phyloP scores from a whole-genome alignment of 1,139 yeast genomes.

The Pneumocystis carinii region DNA sequence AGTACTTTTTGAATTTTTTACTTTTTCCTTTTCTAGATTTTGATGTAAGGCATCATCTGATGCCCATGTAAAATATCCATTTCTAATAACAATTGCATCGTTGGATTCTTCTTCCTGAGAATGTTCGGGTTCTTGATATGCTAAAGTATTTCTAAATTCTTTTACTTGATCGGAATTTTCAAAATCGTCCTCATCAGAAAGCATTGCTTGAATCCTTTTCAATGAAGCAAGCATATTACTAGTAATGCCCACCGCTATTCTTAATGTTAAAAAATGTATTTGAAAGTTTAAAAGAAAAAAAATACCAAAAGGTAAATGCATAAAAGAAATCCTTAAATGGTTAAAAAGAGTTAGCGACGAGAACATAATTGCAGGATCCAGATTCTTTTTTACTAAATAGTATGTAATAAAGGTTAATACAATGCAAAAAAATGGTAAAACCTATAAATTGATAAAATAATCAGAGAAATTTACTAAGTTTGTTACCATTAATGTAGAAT shows the following conservation, averaged over 20 bases:
- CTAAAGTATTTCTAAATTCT: background rate
- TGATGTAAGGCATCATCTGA: too few species aligned
- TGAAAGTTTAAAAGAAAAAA: background rate
- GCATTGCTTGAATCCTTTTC: background rate
- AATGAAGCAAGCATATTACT: background rate
- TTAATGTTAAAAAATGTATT: background rate
- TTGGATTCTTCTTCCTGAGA: background rate
- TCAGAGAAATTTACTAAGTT: conserved; percentile 83
- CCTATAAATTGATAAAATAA: conserved; percentile 32
- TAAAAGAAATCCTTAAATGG: conserved; percentile 75
- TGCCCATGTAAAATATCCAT: background rate
- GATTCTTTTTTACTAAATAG: conserved; percentile 43
- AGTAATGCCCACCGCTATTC: background rate
- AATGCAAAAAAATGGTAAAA: background rate
- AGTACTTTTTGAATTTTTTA: background rate
- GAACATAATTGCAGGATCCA: conserved; percentile 84
- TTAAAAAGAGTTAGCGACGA: conserved; percentile 77
- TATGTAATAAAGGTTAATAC: background rate
- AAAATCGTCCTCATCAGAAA: background rate
- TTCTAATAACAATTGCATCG: background rate
- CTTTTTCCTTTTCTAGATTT: background rate
- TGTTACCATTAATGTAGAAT: conserved; percentile 66
- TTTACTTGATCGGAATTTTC: background rate
- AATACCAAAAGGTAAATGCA: conserved; percentile 42
- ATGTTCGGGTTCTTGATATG: background rate